These are phyloP conservation scores for Trichoderma breve DNA, from an alignment of 2,329 filamentous ascomycete species.

Conservation along the genomic window DNA sequence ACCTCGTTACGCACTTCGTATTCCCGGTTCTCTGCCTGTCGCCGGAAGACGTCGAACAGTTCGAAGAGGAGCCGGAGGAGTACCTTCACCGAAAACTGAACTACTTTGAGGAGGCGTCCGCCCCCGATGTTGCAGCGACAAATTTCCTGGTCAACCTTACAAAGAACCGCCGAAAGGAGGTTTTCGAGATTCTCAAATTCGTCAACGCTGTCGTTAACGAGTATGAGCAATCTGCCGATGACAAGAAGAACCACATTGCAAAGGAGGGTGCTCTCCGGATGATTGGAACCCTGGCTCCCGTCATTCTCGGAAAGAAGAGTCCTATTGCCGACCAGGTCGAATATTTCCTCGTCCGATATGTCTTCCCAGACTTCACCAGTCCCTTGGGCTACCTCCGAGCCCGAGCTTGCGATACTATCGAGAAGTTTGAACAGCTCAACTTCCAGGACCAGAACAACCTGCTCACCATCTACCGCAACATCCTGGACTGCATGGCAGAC, in stretches of 20 bases:
- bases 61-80: constrained; percentile 90
- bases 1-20: constrained; percentile 88
- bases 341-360: constrained; percentile 96
- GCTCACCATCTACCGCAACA: constrained; percentile 93
- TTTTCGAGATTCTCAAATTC: constrained; percentile 90
- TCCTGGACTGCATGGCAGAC: constrained; percentile 95
- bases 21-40: constrained; percentile 94
- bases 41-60: constrained; percentile 88
- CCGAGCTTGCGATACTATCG: constrained; percentile 91
- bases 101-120: constrained; percentile 94
- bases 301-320: constrained; percentile 96
- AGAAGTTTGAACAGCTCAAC: constrained; percentile 96
- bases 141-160: constrained; percentile 95
- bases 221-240: constrained; percentile 80
- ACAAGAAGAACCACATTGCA: constrained; percentile 88
- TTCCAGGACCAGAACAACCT: constrained; percentile 97
- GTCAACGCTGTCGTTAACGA: constrained; percentile 93
- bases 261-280: constrained; percentile 96
- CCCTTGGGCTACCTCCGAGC: constrained; percentile 88
- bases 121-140: constrained; percentile 91
- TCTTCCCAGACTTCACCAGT: constrained; percentile 97
- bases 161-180: constrained; percentile 92
- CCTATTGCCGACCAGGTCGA: constrained; percentile 97
- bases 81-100: constrained; percentile 97
- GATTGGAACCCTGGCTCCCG: constrained; percentile 91